Evolutionary conservation across 1,139 yeast species (phyloP), one percentile per base, ranked within the genome.

Genomic region (Hemisphaericaspora subhashii): DNA sequence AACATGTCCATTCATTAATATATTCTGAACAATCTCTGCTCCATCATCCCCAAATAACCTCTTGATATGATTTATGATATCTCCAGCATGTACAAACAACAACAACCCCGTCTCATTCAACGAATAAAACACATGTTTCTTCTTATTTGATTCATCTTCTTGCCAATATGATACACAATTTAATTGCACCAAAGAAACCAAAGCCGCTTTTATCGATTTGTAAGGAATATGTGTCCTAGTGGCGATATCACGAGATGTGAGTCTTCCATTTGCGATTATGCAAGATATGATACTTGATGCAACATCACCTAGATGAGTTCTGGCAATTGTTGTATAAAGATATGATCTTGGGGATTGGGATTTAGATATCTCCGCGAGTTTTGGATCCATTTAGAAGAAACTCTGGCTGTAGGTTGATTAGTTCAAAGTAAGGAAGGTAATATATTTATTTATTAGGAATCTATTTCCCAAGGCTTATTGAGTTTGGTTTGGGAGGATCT

Each of bases 21-120:
- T 68, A 52, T 85, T 87, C 52, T 86, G 89, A n/a, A 86, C 69
- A 27, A 88, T 77, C 45, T 83, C 83, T 0, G 90, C 86, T 21
- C 77, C 66, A 11, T 66, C 68, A 20, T 71, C 72, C n/a, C 72
- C 75, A 41, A 66, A 65, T 11, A 44, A 38, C 8, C 48, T 41
- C 40, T 72, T 71, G 30, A 85, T 74, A 39, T 72, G 71, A 32
- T 76, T 63, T 27, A 87, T 70, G 44, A 89, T 81, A 38, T 86
- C 86, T 23, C 96, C 97, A 26, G 90, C 73, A 60, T 88, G 86
- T 23, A 89, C 58, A 39, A 87, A 66, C 38, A 77, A 60, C 49
- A 81, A 68, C 16, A 83, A 64, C 5, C 95, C 95, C 20, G 68
- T 72, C 46, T 81, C 83, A 51, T 83, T 75, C 45, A 82, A 77